phyloP scores from a whole-genome alignment of 495 filamentous ascomycete species.

The Aspergillus indologenus region DNA sequence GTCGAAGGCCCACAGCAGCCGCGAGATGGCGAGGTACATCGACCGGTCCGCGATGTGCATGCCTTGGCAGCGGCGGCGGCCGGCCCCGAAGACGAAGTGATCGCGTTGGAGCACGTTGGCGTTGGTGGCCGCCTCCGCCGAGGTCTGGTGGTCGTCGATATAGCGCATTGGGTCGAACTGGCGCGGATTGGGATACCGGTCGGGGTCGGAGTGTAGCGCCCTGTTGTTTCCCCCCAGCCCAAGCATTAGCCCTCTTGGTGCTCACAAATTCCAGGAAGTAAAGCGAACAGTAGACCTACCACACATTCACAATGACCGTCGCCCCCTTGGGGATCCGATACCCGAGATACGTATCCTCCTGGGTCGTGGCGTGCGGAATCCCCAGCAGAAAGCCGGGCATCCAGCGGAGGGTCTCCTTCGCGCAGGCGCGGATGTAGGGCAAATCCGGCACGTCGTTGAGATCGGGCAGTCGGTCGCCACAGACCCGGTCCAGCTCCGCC shows the following conservation, averaged over 20 bases:
- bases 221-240: conserved; percentile 38
- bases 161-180: conserved; percentile 56
- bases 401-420: background rate
- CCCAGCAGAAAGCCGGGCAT: too few relatives aligned
- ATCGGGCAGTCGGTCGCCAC: background rate
- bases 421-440: background rate
- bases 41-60: conserved; percentile 36
- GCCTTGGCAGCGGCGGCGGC: conserved; percentile 30
- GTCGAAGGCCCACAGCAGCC: conserved; percentile 56
- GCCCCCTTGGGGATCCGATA: conserved; percentile 36
- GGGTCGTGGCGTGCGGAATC: conserved; percentile 48
- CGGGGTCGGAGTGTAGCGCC: conserved; percentile 42
- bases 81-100: conserved; percentile 30
- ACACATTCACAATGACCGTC: too few relatives aligned
- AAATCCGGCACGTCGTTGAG: background rate
- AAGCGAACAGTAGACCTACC: too few relatives aligned
- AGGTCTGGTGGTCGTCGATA: conserved; percentile 19
- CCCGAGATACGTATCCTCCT: conserved; percentile 54
- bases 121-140: conserved; percentile 38
- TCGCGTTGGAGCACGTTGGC: conserved; percentile 37
- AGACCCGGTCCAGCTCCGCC: background rate
- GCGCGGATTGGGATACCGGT: conserved; percentile 46
- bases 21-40: conserved; percentile 48
- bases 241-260: conserved; percentile 33
- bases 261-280: too few relatives aligned